These are phyloP conservation scores for Termitomyces sp. DNA, from an alignment of 1,284 basidiomycete species.

Conservation along the genomic window DNA sequence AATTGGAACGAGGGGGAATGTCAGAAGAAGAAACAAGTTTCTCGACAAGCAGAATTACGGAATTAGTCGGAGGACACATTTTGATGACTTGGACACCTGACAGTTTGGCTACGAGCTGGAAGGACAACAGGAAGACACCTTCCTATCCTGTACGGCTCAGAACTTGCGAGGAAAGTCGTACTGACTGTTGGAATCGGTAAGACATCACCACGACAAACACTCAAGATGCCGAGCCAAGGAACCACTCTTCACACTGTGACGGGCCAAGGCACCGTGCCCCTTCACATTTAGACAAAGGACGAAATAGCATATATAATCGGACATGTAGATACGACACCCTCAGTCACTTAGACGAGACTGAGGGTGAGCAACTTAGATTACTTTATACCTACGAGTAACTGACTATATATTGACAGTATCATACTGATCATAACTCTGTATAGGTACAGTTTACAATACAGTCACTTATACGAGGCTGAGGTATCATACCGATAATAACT, in stretches of 20 bases:
- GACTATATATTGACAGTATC: background rate
- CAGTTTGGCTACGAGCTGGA: background rate
- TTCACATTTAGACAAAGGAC: background rate
- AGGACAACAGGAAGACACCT: background rate
- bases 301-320: background rate
- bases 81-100: background rate
- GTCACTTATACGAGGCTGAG: too few species aligned
- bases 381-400: background rate
- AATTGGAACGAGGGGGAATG: background rate
- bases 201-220: background rate
- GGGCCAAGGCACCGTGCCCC: background rate
- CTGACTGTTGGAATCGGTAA: too few species aligned
- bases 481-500: too few species aligned
- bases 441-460: background rate
- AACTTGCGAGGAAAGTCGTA: background rate
- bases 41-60: background rate
- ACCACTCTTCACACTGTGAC: background rate
- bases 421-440: background rate
- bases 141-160: background rate
- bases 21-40: background rate
- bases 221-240: background rate
- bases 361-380: background rate
- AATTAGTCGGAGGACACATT: background rate
- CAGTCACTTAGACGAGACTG: background rate
- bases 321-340: background rate